Evolutionary conservation across 2,329 filamentous ascomycete species (phyloP), one percentile per base, ranked within the genome.

Genomic region (Colletotrichum lindemuthianum): DNA sequence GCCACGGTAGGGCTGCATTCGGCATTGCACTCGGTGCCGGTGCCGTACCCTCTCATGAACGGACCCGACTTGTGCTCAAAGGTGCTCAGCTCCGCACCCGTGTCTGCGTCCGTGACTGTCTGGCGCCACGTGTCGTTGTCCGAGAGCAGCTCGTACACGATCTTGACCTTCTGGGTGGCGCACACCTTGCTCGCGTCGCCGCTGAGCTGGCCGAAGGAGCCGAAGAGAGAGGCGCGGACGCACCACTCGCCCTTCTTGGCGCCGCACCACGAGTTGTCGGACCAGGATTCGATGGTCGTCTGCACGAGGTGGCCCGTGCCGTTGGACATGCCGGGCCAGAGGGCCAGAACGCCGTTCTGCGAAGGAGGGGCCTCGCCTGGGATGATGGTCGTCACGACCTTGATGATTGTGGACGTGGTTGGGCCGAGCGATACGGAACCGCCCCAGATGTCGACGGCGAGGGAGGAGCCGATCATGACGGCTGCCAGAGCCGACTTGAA

Each of bases 241-340:
- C 76, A 81, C 65, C 68, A 81, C 68, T 81, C 71, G 6, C 75
- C 77, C 2, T 71, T 67, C 5, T 45, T 60, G 8, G 76, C 79
- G 43, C 78, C 78, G 63, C 78, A 81, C 78, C 77, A 81, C 12
- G 68, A 67, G 66, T 81, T 80, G 44, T 72, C 71, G 8, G 74
- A 65, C 78, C 77, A 81, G 16, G 72, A 74, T 66, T 81, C 77
- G 6, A 80, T 70, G 0, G 77, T 80, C 0, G 77, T 77, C 63
- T 81, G 78, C 49, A 81, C 69, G 13, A 81, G 70, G 53, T 81
- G 75, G 1, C 78, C 78, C 3, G 79, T 81, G 43, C 79, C 78
- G 66, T 80, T 81, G 56, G 75, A 78, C 76, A 81, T 81, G 6
- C 79, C 79, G 7, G 78, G 79, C 77, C 77, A 81, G 40, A 81